phyloP scores from a whole-genome alignment of 2,329 filamentous ascomycete species.

The Botrytis galanthina region DNA sequence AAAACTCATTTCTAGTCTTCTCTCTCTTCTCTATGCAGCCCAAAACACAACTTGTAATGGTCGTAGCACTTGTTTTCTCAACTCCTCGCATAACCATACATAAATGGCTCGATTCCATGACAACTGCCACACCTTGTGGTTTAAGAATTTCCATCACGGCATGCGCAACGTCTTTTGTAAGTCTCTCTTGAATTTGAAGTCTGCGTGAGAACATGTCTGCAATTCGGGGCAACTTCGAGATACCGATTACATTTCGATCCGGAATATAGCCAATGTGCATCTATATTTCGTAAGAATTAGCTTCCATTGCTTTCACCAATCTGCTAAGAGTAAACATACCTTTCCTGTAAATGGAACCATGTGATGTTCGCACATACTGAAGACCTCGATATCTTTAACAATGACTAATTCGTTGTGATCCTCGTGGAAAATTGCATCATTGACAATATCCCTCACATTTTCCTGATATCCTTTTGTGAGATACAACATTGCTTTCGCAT shows the following conservation, averaged over 20 bases:
- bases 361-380: conserved; percentile 94
- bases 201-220: conserved; percentile 95
- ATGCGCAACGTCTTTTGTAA: conserved; percentile 94
- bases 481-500: conserved; percentile 92
- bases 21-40: conserved; percentile 90
- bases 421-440: conserved; percentile 92
- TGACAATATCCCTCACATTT: conserved; percentile 88
- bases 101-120: conserved; percentile 94
- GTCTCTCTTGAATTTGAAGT: conserved; percentile 91
- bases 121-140: conserved; percentile 91
- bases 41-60: conserved; percentile 96
- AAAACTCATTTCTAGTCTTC: conserved; percentile 93
- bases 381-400: conserved; percentile 95
- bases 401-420: conserved; percentile 97
- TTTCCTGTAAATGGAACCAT: conserved; percentile 95
- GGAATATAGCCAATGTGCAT: conserved; percentile 99
- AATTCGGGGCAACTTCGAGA: conserved; percentile 93
- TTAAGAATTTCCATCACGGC: conserved; percentile 91
- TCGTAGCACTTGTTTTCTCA: conserved; percentile 81
- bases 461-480: conserved; percentile 97
- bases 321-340: conserved; percentile 48
- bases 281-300: conserved; percentile 45
- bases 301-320: not conserved
- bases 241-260: conserved; percentile 82
- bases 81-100: conserved; percentile 99